Evolutionary conservation across 805 yeast species (phyloP).

Genomic region (Candida loeiensis): DNA sequence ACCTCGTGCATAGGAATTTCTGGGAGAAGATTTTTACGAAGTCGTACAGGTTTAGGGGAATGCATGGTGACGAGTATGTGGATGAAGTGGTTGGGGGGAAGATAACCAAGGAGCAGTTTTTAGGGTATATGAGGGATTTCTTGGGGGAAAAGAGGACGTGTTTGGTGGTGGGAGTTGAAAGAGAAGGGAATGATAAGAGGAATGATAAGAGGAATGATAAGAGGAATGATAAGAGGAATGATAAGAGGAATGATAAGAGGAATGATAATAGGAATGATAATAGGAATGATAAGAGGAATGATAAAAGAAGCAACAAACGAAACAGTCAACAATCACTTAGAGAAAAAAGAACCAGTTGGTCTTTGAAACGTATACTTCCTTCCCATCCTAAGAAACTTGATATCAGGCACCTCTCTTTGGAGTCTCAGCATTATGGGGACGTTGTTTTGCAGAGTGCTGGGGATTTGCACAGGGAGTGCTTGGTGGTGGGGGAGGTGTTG

Average conservation of each 20-base stretch:
- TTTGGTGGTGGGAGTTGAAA: too few species aligned
- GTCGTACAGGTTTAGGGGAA: conserved; percentile 38
- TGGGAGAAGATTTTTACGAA: conserved; percentile 50
- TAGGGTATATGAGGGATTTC: conserved; percentile 9
- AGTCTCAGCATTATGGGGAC: too few species aligned
- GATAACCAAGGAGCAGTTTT: conserved; percentile 23
- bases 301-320: too few species aligned
- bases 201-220: not conserved
- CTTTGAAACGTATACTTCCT: too few species aligned
- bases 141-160: conserved; percentile 1
- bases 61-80: conserved; percentile 28
- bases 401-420: not conserved
- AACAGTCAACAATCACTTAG: too few species aligned
- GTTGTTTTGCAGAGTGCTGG: not conserved
- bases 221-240: not conserved
- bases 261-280: not conserved
- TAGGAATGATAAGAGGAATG: too few species aligned
- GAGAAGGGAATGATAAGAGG: too few species aligned
- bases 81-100: conserved; percentile 28
- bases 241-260: not conserved
- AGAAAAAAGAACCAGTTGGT: too few species aligned
- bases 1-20: conserved; percentile 38
- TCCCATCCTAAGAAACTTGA: not conserved
- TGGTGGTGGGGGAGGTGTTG: not conserved
- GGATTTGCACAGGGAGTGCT: not conserved